A percentile compares a stretch with the other conserved stretches of the same genome.
These are phyloP conservation scores for Scheffersomyces stipitis DNA, from an alignment of 805 yeast species.

Conservation along the genomic window DNA sequence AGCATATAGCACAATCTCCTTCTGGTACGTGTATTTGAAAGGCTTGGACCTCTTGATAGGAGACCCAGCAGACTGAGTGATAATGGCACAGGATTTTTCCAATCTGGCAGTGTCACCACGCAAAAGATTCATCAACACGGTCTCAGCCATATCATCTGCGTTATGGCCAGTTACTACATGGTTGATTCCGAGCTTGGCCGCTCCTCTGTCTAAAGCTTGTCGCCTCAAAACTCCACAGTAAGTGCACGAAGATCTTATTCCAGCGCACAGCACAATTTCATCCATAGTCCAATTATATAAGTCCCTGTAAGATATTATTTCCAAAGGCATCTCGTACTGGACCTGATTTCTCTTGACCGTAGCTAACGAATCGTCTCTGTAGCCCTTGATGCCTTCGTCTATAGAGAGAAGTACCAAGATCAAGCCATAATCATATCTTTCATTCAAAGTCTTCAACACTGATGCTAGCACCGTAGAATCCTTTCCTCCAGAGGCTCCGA, in stretches of 20 bases:
- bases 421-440: constrained; percentile 85
- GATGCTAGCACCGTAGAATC: constrained; percentile 96
- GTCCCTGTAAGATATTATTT: constrained; percentile 82
- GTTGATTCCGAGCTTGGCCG: constrained; percentile 74
- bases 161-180: constrained; percentile 98
- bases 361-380: constrained; percentile 94
- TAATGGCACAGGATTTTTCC: constrained; percentile 81
- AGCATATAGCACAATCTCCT: constrained; percentile 95
- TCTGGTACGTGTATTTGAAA: constrained; percentile 91
- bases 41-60: constrained; percentile 95
- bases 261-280: constrained; percentile 92
- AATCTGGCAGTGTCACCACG: constrained; percentile 96
- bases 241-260: constrained; percentile 91
- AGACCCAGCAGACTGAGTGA: constrained; percentile 80
- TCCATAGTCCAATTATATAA: constrained; percentile 99
- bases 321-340: constrained; percentile 79
- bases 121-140: constrained; percentile 89
- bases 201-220: constrained; percentile 96
- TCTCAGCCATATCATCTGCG: constrained; percentile 99
- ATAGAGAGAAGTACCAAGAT: constrained; percentile 78
- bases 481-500: constrained; percentile 98
- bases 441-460: constrained; percentile 81
- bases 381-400: constrained; percentile 97
- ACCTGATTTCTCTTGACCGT: constrained; percentile 91
- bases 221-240: constrained; percentile 97